Percentiles rank a stretch among this genome's conserved stretches.
These are phyloP conservation scores for Phytophthora tubulina DNA, from an alignment of 352 stramenopile genomes.

Conservation along the genomic window DNA sequence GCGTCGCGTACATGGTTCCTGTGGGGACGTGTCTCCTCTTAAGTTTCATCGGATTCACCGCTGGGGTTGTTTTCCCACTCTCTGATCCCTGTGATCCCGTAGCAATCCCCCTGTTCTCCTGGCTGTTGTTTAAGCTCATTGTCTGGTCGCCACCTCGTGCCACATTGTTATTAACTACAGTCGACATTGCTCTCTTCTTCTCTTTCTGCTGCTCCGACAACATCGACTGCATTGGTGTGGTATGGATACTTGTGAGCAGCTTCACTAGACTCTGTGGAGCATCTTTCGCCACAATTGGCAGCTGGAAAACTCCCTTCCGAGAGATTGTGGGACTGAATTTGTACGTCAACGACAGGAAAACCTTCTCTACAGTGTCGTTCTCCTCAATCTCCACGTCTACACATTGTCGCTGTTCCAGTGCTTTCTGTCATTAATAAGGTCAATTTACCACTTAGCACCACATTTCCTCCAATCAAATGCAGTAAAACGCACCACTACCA, in stretches of 20 bases:
- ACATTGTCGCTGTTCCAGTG: slow-evolving; percentile 46
- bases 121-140: not conserved
- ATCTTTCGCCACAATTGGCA: slow-evolving; percentile 46
- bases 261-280: slow-evolving; percentile 44
- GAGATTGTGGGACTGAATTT: slow-evolving; percentile 68
- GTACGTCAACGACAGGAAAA: slow-evolving; percentile 65
- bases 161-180: slow-evolving; percentile 4
- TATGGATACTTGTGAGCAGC: slow-evolving; percentile 55
- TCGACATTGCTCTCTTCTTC: slow-evolving; percentile 16
- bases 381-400: slow-evolving; percentile 54
- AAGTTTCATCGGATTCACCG: slow-evolving; percentile 33
- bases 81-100: slow-evolving; percentile 24
- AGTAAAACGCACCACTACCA: slow-evolving; percentile 45
- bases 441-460: not conserved
- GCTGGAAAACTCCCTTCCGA: slow-evolving; percentile 55
- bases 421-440: slow-evolving; percentile 37
- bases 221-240: slow-evolving; percentile 40
- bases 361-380: slow-evolving; percentile 13
- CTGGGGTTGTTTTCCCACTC: slow-evolving; percentile 4
- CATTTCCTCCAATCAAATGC: not conserved
- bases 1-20: slow-evolving; percentile 57
- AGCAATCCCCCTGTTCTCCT: slow-evolving; percentile 3
- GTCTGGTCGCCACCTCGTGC: not conserved
- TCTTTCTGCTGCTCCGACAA: slow-evolving; percentile 42
- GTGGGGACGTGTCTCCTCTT: slow-evolving; percentile 61